Evolutionary conservation across 2,329 filamentous ascomycete genomes (phyloP).

Genomic region (Penicillium decumbens): DNA sequence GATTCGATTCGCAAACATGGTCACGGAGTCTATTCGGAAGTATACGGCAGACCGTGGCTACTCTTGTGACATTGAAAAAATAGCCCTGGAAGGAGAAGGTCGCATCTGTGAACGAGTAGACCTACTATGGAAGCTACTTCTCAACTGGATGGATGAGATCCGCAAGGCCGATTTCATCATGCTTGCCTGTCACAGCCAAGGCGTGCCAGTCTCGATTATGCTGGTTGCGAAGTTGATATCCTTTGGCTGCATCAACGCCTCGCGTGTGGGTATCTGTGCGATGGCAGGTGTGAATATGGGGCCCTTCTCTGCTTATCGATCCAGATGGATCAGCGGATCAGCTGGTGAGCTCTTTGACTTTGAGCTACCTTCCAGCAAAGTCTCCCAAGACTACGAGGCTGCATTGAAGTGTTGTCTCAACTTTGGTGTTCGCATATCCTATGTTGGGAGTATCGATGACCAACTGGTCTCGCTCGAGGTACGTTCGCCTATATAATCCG

Average conservation of each 20-base stretch:
- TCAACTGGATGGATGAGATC: constrained; percentile 93
- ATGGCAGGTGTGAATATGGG: constrained; percentile 91
- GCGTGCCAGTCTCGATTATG: constrained; percentile 90
- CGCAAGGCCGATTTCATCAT: constrained; percentile 82
- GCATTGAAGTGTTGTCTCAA: constrained; percentile 69
- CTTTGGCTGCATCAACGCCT: constrained; percentile 72
- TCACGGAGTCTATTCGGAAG: constrained; percentile 73
- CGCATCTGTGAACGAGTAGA: constrained; percentile 85
- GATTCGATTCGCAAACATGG: constrained; percentile 83
- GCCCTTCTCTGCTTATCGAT: constrained; percentile 87
- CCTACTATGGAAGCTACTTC: constrained; percentile 85
- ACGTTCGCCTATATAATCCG: constrained; percentile 20
- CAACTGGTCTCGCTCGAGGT: constrained; percentile 91
- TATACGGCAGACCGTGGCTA: constrained; percentile 75
- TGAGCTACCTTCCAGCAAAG: constrained; percentile 70
- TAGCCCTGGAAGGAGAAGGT: constrained; percentile 90
- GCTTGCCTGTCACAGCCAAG: constrained; percentile 91
- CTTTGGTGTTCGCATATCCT: constrained; percentile 77
- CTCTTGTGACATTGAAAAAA: constrained; percentile 80
- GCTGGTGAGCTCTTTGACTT: constrained; percentile 97
- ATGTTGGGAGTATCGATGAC: constrained; percentile 92
- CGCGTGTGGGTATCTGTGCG: constrained; percentile 78
- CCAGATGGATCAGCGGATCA: constrained; percentile 79
- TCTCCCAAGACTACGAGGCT: constrained; percentile 75
- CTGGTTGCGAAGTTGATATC: constrained; percentile 88